A percentile compares a stretch with the other conserved stretches of the same genome.
phyloP scores from a whole-genome alignment of 345 rosid genomes.

The Citrus sinensis region DNA sequence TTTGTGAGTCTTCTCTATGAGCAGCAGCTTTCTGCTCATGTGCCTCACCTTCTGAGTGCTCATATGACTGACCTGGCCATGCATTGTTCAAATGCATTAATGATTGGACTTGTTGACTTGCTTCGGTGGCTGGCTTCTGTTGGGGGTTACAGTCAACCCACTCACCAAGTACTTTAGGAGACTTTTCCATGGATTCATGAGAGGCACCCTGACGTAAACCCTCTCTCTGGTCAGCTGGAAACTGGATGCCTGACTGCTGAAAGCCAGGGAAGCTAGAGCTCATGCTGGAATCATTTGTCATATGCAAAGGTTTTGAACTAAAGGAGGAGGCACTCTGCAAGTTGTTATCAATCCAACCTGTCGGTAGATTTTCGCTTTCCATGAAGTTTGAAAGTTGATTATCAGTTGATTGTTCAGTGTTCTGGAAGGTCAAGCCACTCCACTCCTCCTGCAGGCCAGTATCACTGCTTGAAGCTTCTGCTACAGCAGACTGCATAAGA shows the following conservation, averaged over 20 bases:
- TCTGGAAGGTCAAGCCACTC: conserved; percentile 63
- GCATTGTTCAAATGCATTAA: conserved; percentile 31
- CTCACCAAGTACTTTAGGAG: conserved; percentile 26
- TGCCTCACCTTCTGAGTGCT: conserved; percentile 19
- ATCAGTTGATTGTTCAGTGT: conserved; percentile 43
- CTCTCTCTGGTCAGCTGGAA: conserved; percentile 31
- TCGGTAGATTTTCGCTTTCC: conserved; percentile 47
- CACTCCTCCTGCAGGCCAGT: conserved; percentile 65
- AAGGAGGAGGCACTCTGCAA: conserved; percentile 39
- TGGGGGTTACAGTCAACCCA: conserved; percentile 44
- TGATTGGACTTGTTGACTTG: conserved; percentile 32
- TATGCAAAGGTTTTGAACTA: conserved; percentile 28
- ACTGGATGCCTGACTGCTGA: conserved; percentile 40
- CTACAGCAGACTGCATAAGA: conserved; percentile 88
- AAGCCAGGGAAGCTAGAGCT: conserved; percentile 46
- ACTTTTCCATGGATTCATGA: conserved; percentile 35
- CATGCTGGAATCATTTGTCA: conserved; percentile 24
- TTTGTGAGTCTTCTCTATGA: conserved; percentile 16
- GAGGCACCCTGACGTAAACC: conserved; percentile 31
- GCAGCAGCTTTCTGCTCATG: conserved; percentile 18
- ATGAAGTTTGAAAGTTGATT: conserved; percentile 41
- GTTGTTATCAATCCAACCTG: conserved; percentile 44
- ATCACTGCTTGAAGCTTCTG: conserved; percentile 79
- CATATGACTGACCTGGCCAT: conserved; percentile 39
- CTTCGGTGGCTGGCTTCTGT: conserved; percentile 26